Evolutionary conservation across 2,329 filamentous ascomycete genomes (phyloP), one percentile per base, ranked within the genome.

Genomic region (Pseudocercospora musae): DNA sequence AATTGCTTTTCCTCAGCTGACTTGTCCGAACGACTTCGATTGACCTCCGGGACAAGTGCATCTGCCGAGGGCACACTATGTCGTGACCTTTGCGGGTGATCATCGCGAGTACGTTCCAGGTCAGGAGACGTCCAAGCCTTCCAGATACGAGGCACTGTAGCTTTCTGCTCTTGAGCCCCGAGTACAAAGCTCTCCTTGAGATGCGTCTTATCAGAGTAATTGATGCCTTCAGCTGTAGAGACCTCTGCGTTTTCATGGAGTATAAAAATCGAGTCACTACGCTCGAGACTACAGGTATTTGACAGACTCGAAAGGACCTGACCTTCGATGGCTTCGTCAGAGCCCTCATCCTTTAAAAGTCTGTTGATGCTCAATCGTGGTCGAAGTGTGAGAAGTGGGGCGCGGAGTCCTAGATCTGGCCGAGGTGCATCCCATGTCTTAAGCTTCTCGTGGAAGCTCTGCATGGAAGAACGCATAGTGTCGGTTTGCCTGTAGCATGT

Each of bases 401-500:
- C 46, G n/a, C 60, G 46, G 8, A 62, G 46, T 20, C 53, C 31
- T n/a, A 62, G 27, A 33, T 33, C 33, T 21, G 60, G 53, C 21
- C 58, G 23, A 13, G 48, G 25, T 11, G 25, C 18, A n/a, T 58
- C 54, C 60, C 49, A 62, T 3, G 60, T 11, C 37, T 62, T 54
- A 49, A 62, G 54, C n/a, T 49, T 62, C 23, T 62, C 60, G 13
- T 49, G 57, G 18, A 62, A 46, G 21, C 55, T 62, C 27, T 58
- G 55, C 25, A 62, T 29, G 15, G 48, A n/a, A n/a, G 48, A 52
- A 3, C 48, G 48, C 48, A 52, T 52, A 4, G 13, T 52, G 18
- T 52, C n/a, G 25, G 15, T 31, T 6, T 29, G 23, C 11, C 15
- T 48, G 44, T 48, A 48, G 21, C 5, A 48, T 48, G 44, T 48